Evolutionary conservation across 352 stramenopile species (phyloP).

Genomic region (Discostella stelligera): DNA sequence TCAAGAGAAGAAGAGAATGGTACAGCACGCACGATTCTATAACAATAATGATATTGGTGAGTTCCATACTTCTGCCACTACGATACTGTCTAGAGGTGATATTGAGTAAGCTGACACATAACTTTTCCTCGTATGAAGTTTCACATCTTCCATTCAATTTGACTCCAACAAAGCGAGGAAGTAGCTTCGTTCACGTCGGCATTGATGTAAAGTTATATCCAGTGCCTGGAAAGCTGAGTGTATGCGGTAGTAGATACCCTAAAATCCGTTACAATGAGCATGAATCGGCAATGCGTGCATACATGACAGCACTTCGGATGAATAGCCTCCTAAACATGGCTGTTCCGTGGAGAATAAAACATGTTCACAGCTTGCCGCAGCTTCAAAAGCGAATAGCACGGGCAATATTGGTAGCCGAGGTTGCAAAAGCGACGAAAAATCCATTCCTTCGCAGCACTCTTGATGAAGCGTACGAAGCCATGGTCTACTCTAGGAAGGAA

Average conservation of each 20-base stretch:
- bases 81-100: background rate
- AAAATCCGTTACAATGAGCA: slow-evolving; percentile 41
- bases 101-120: slow-evolving; percentile 3
- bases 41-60: slow-evolving; percentile 61
- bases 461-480: slow-evolving; percentile 46
- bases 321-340: slow-evolving; percentile 53
- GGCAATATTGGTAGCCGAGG: slow-evolving; percentile 26
- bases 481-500: slow-evolving; percentile 39
- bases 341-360: slow-evolving; percentile 48
- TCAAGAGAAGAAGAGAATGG: slow-evolving; percentile 60
- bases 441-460: slow-evolving; percentile 40
- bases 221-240: slow-evolving; percentile 19
- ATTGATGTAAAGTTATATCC: slow-evolving; percentile 55
- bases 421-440: slow-evolving; percentile 32
- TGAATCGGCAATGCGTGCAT: slow-evolving; percentile 27
- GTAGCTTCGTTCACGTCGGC: slow-evolving; percentile 49
- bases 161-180: slow-evolving; percentile 42
- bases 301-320: slow-evolving; percentile 45
- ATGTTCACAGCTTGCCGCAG: slow-evolving; percentile 42
- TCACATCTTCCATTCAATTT: slow-evolving; percentile 55
- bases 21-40: slow-evolving; percentile 62
- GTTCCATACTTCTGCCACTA: slow-evolving; percentile 1
- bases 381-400: slow-evolving; percentile 47
- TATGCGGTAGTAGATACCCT: slow-evolving; percentile 34
- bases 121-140: slow-evolving; percentile 27